phyloP scores from a whole-genome alignment of 306 rosid species.

The Lablab purpureus region DNA sequence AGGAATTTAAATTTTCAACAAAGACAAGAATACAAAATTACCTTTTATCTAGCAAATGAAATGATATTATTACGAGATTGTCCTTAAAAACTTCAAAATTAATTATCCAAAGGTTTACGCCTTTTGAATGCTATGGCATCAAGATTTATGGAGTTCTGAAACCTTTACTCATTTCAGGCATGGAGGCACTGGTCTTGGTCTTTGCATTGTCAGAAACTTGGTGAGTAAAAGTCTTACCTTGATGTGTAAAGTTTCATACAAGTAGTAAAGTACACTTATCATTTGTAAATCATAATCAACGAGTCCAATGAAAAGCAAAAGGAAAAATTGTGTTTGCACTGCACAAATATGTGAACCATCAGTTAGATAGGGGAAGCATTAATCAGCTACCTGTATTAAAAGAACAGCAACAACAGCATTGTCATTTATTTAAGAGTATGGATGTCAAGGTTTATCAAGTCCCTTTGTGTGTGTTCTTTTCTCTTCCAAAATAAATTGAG shows the following conservation, averaged over 20 bases:
- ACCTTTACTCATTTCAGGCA: slow-evolving; percentile 70
- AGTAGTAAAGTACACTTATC: slow-evolving; percentile 39
- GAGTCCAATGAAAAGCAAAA: neutral
- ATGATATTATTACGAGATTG: slow-evolving; percentile 29
- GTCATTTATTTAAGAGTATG: neutral
- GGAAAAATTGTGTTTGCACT: neutral
- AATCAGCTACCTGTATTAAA: slow-evolving; percentile 18
- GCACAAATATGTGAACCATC: neutral
- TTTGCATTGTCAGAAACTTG: slow-evolving; percentile 94
- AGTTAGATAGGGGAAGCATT: slow-evolving; percentile 1
- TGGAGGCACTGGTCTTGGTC: slow-evolving; percentile 99
- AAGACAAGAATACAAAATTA: neutral
- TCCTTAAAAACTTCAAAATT: slow-evolving; percentile 8
- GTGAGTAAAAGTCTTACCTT: slow-evolving; percentile 57
- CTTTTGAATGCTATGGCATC: slow-evolving; percentile 29
- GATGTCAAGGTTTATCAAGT: slow-evolving; percentile 31
- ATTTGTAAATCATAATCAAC: slow-evolving; percentile 29
- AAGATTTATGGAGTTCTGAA: slow-evolving; percentile 28
- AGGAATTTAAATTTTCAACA: slow-evolving; percentile 47
- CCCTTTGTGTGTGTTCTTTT: neutral
- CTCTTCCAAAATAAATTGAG: slow-evolving; percentile 8
- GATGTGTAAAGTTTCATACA: slow-evolving; percentile 26
- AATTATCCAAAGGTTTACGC: slow-evolving; percentile 20
- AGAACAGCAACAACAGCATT: slow-evolving; percentile 3
- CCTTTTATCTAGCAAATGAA: slow-evolving; percentile 24